Base-by-base conservation (phyloP, 2,329 filamentous ascomycete species). In the Fusarium verrucosum region DNA sequence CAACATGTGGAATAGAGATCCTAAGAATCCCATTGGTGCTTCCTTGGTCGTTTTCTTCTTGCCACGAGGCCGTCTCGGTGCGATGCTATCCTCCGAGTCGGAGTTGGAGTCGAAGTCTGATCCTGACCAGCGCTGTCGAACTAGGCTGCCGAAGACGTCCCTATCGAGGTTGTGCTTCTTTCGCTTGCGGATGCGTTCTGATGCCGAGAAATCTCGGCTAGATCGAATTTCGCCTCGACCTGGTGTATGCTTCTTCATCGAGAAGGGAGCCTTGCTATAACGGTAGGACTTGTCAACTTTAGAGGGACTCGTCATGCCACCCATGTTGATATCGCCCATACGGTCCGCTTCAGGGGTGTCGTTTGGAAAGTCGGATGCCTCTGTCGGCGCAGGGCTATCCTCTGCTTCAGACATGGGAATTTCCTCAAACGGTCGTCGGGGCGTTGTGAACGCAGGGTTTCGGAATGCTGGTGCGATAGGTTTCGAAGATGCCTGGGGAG, bases 151-250 rank as follows among this genome's bases (percentile, higher is more conserved):
- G 25, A n/a, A n/a, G n/a, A 87, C 80, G 54, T 87, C 84, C 52
- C 73, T 79, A 65, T 86, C 83, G 28, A 78, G 76, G 16, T 81
- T 80, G 58, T 81, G 79, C 13, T 84, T 80, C 76, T 81, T 86
- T 60, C 82, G 80, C 76, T 84, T 88, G 70, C 82, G 82, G 67
- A 83, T 80, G 62, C 80, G 79, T 61, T 83, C 83, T 3, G 74
- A 66, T 57, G 72, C 72, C 58, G 75, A 71, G 68, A 74, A 65
- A 66, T 79, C 72, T 63, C 72, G 69, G 66, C 80, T 81, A 5
- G 81, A 76, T 33, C 84, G 80, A 46, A 92, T 85, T 68, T 91
- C 89, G 40, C 89, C 90, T 65, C 86, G 84, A 2, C 90, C 90
- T 0, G 90, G 73, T 10, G 76, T 64, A 32, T 78, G 72, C 55